Conservation (phyloP, 306 rosid genomes). For the Trifolium dubium region DNA sequence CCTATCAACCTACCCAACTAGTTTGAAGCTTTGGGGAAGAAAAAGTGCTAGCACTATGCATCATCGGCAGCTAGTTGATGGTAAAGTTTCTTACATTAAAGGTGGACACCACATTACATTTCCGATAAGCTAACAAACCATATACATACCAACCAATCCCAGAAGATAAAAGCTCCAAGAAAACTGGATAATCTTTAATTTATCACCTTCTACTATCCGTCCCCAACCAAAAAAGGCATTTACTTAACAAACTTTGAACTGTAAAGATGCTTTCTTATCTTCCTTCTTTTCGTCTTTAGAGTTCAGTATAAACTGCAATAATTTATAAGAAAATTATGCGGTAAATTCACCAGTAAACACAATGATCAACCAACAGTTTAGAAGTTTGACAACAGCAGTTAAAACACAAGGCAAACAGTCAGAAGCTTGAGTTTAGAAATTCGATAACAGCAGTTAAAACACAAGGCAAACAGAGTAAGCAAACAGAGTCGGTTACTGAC, state of each 20-base stretch:
- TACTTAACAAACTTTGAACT: slow-evolving; percentile 55
- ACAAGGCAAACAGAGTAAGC: slow-evolving; percentile 22
- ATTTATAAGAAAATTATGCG: background rate
- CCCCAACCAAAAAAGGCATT: slow-evolving; percentile 77
- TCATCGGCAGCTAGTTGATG: slow-evolving; percentile 48
- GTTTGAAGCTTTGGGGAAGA: slow-evolving; percentile 47
- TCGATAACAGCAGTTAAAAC: background rate
- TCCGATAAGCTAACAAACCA: slow-evolving; percentile 57
- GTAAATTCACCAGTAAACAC: slow-evolving; percentile 10
- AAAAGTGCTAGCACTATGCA: slow-evolving; percentile 37
- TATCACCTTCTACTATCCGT: slow-evolving; percentile 74
- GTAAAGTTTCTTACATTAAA: slow-evolving; percentile 45
- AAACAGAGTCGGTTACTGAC: too few relatives aligned
- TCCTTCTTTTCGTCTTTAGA: slow-evolving; percentile 56
- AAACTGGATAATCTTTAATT: slow-evolving; percentile 51
- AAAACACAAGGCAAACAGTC: slow-evolving; percentile 18
- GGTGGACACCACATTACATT: slow-evolving; percentile 52
- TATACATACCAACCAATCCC: slow-evolving; percentile 64
- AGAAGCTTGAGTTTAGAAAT: slow-evolving; percentile 32
- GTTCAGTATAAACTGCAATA: slow-evolving; percentile 61
- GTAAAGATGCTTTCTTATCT: slow-evolving; percentile 53
- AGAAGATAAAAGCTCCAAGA: slow-evolving; percentile 56
- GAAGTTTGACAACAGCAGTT: background rate
- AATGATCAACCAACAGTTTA: slow-evolving; percentile 29
- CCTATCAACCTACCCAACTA: slow-evolving; percentile 49